Conservation (phyloP, 768 basidiomycete genomes). For the Mrakia hoshinonis region DNA sequence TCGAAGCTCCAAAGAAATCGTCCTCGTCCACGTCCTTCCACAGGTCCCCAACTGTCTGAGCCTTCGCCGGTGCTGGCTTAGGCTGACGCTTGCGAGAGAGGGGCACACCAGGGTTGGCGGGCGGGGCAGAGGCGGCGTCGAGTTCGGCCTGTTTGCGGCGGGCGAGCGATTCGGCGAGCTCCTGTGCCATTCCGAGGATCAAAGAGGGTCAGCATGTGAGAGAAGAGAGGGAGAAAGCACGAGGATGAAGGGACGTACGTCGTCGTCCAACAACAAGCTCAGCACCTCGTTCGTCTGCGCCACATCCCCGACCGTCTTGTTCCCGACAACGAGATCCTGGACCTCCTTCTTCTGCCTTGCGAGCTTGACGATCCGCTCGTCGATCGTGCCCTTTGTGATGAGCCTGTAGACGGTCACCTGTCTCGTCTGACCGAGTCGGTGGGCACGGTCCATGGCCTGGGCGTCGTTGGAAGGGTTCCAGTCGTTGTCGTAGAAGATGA, state of each 20-base stretch:
- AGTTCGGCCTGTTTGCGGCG: constrained; percentile 20
- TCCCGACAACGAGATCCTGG: constrained; percentile 95
- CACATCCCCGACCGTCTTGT: constrained; percentile 42
- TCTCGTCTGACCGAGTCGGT: constrained; percentile 89
- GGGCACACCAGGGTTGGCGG: not conserved
- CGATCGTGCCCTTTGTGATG: constrained; percentile 65
- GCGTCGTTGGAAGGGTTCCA: constrained; percentile 98
- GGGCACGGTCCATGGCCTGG: constrained; percentile 96
- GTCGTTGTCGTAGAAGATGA: constrained; percentile 88
- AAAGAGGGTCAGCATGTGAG: not conserved
- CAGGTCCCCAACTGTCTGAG: not conserved
- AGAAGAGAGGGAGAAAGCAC: not conserved
- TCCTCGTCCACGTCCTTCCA: constrained; percentile 29
- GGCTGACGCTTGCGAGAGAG: not conserved
- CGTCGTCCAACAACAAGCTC: constrained; percentile 84
- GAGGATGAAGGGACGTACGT: constrained; percentile 43
- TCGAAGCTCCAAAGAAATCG: constrained; percentile 25
- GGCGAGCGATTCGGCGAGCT: constrained; percentile 23
- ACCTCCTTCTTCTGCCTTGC: constrained; percentile 53
- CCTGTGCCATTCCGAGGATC: not conserved
- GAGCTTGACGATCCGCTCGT: constrained; percentile 92
- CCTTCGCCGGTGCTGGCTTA: not conserved
- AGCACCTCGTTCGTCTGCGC: constrained; percentile 95
- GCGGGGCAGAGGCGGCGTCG: constrained; percentile 9
- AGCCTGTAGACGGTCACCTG: constrained; percentile 95